These are phyloP conservation scores for Candida sp. DNA, from an alignment of 1,139 yeast genomes.

Conservation along the genomic window DNA sequence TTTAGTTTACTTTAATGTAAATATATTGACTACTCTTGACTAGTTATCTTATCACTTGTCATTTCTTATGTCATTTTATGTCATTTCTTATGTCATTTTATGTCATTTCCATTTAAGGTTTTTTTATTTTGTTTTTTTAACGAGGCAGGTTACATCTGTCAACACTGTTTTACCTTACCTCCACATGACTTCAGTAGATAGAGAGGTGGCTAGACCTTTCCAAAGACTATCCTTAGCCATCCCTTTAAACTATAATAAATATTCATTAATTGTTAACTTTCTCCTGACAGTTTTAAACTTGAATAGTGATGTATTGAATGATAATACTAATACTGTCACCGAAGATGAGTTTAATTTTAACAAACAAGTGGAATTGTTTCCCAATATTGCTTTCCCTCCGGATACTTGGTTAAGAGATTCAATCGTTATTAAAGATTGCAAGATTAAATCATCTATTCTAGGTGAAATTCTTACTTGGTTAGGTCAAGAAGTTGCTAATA, in stretches of 20 bases:
- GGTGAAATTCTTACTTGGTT: constrained; percentile 34
- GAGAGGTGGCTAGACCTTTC: constrained; percentile 1
- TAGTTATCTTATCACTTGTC: too few relatives aligned
- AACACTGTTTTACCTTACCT: too few relatives aligned
- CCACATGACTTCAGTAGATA: neutral
- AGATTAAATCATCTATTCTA: constrained; percentile 31
- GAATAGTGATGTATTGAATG: neutral
- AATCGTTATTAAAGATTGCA: constrained; percentile 27
- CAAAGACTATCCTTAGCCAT: neutral
- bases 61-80: too few relatives aligned
- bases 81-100: too few relatives aligned
- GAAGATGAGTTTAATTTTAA: neutral
- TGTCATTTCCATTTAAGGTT: too few relatives aligned
- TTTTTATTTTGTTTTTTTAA: too few relatives aligned
- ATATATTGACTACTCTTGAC: too few relatives aligned
- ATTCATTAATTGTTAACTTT: neutral
- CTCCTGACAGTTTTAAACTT: neutral
- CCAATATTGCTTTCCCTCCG: constrained; percentile 32
- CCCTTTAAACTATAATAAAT: neutral
- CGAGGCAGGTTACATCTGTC: neutral
- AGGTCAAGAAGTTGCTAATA: constrained; percentile 16
- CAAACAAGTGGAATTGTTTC: constrained; percentile 22
- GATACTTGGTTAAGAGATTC: constrained; percentile 40
- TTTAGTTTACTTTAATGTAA: too few relatives aligned
- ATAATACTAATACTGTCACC: too few relatives aligned